phyloP scores from a whole-genome alignment of 1,139 yeast species.

The Zygosaccharomyces sapae region DNA sequence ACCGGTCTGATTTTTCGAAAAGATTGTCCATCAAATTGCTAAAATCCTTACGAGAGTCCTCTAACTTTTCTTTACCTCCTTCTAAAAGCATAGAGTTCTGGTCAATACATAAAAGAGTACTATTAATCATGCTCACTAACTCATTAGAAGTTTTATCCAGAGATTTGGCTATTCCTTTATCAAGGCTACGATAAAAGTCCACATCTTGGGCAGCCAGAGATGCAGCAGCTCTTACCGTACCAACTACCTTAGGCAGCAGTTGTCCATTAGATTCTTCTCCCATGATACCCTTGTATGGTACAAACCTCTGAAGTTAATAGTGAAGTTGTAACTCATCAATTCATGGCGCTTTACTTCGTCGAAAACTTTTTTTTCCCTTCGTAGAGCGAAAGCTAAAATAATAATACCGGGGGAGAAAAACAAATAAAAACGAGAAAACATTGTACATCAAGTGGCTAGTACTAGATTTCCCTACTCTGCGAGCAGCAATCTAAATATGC shows the following conservation, averaged over 20 bases:
- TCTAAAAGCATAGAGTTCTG: slow-evolving; percentile 35
- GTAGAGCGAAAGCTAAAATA: neutral
- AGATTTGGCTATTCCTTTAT: slow-evolving; percentile 44
- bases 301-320: neutral
- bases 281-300: neutral
- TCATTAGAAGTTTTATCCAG: slow-evolving; percentile 44
- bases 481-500: too few relatives aligned
- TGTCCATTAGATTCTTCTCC: slow-evolving; percentile 2
- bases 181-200: slow-evolving; percentile 68
- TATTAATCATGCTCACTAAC: slow-evolving; percentile 52
- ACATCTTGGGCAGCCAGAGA: slow-evolving; percentile 79
- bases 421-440: too few relatives aligned
- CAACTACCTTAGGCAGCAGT: slow-evolving; percentile 10
- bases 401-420: too few relatives aligned
- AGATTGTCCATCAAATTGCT: slow-evolving; percentile 62
- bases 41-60: slow-evolving; percentile 58
- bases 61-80: slow-evolving; percentile 43
- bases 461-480: too few relatives aligned
- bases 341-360: neutral
- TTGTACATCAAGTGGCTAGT: too few relatives aligned
- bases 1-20: slow-evolving; percentile 69
- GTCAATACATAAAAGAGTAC: slow-evolving; percentile 46
- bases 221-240: slow-evolving; percentile 62
- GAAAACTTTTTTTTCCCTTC: slow-evolving; percentile 1
- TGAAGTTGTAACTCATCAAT: neutral